phyloP scores from a whole-genome alignment of 108 stramenopile species.

The Nitzschia putrida region DNA sequence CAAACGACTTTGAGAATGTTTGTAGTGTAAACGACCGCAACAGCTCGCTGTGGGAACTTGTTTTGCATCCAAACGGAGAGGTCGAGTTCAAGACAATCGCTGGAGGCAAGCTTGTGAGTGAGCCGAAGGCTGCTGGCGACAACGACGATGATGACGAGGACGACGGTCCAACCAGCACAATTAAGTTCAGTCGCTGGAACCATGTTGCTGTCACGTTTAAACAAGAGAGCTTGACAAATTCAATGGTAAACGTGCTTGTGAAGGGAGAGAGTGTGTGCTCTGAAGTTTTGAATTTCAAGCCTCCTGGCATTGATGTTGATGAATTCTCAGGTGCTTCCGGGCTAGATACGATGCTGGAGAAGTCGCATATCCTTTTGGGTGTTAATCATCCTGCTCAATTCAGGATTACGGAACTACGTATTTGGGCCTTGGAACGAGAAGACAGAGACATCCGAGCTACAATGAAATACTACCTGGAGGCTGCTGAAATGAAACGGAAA shows the following conservation, averaged over 20 bases:
- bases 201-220: slow-evolving; percentile 70
- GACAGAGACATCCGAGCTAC: slow-evolving; percentile 77
- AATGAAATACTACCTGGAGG: slow-evolving; percentile 81
- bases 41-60: slow-evolving; percentile 80
- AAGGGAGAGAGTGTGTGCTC: slow-evolving; percentile 35
- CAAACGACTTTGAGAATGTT: slow-evolving; percentile 60
- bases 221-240: slow-evolving; percentile 34
- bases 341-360: slow-evolving; percentile 68
- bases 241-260: slow-evolving; percentile 42
- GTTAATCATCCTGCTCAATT: slow-evolving; percentile 65
- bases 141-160: slow-evolving; percentile 44
- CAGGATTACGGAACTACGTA: slow-evolving; percentile 79
- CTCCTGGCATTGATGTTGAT: slow-evolving; percentile 50
- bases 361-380: slow-evolving; percentile 69
- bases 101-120: slow-evolving; percentile 21
- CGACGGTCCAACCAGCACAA: slow-evolving; percentile 34
- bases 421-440: slow-evolving; percentile 76
- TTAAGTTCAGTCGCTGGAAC: slow-evolving; percentile 78
- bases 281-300: slow-evolving; percentile 36
- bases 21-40: slow-evolving; percentile 61
- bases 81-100: slow-evolving; percentile 72
- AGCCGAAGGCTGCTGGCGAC: slow-evolving; percentile 13
- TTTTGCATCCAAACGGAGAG: slow-evolving; percentile 61
- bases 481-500: slow-evolving; percentile 80
- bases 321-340: slow-evolving; percentile 49